Conservation (phyloP, 257 asterid species). For the Ocimum tenuiflorum region DNA sequence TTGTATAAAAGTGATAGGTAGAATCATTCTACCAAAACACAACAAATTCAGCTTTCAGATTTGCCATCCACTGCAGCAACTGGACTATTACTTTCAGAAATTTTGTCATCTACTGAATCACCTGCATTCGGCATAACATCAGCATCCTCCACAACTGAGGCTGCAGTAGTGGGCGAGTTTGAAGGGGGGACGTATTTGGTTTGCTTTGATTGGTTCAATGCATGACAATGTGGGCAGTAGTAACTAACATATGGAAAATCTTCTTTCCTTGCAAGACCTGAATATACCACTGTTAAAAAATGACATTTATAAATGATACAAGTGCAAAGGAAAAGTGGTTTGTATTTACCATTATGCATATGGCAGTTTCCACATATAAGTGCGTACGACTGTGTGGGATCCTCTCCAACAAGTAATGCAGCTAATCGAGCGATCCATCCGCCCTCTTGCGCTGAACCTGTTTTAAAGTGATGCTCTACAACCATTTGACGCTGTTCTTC, state of each 20-base stretch:
- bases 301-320: neutral
- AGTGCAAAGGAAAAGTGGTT: neutral
- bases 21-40: neutral
- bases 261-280: constrained; percentile 90
- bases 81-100: constrained; percentile 12
- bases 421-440: constrained; percentile 79
- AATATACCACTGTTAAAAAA: constrained; percentile 6
- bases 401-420: constrained; percentile 85
- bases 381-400: constrained; percentile 68
- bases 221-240: constrained; percentile 86
- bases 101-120: neutral
- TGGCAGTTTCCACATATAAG: constrained; percentile 76
- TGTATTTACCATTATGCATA: constrained; percentile 62
- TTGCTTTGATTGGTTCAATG: constrained; percentile 57
- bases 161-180: constrained; percentile 24
- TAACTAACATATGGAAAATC: constrained; percentile 66
- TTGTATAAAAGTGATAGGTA: too few species aligned
- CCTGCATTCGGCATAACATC: constrained; percentile 9
- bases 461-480: constrained; percentile 53
- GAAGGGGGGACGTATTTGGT: constrained; percentile 32
- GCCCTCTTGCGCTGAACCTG: constrained; percentile 36
- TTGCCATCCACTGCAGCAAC: constrained; percentile 18
- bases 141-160: constrained; percentile 24
- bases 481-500: constrained; percentile 49
- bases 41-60: constrained; percentile 21